These are phyloP conservation scores for Falciphora oryzae DNA, from an alignment of 2,329 filamentous ascomycete species.

Conservation along the genomic window DNA sequence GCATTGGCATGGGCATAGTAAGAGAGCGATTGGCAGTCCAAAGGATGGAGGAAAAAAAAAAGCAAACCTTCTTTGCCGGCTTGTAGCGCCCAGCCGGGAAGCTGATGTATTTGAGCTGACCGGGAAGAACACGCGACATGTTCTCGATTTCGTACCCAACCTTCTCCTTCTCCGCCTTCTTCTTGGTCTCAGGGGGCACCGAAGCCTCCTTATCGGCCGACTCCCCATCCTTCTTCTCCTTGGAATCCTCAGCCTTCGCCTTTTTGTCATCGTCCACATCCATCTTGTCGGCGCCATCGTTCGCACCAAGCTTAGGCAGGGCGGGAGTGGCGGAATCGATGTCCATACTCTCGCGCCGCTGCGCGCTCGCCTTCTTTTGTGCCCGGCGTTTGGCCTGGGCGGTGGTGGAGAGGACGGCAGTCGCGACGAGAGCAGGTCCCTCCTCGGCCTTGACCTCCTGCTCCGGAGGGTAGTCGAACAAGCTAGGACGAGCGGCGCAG, in stretches of 20 bases:
- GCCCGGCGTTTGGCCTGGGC: slow-evolving; percentile 94
- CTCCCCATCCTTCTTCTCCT: slow-evolving; percentile 58
- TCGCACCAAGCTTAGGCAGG: slow-evolving; percentile 31
- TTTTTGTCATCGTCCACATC: slow-evolving; percentile 67
- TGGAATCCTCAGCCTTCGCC: slow-evolving; percentile 38
- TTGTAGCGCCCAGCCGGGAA: slow-evolving; percentile 88
- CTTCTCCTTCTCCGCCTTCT: slow-evolving; percentile 94
- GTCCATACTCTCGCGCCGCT: slow-evolving; percentile 91
- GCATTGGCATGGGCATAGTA: background rate
- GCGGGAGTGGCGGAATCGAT: slow-evolving; percentile 70
- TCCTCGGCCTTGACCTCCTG: slow-evolving; percentile 94
- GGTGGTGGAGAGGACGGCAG: slow-evolving; percentile 91
- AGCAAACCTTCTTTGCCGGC: slow-evolving; percentile 76
- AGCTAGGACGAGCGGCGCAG: slow-evolving; percentile 86
- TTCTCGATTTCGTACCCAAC: slow-evolving; percentile 94
- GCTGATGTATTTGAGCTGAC: slow-evolving; percentile 91
- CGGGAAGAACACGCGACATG: slow-evolving; percentile 89
- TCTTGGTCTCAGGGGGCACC: slow-evolving; percentile 59
- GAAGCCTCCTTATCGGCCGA: slow-evolving; percentile 50
- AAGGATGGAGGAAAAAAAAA: slow-evolving; percentile 9
- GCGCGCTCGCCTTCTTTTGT: slow-evolving; percentile 87
- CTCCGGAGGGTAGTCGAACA: slow-evolving; percentile 97
- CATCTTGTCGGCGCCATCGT: slow-evolving; percentile 71
- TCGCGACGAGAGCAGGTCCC: slow-evolving; percentile 87
- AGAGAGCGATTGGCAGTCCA: background rate